Evolutionary conservation across 2,329 filamentous ascomycete species (phyloP).

Genomic region (Paracoccidioides brasiliensis): DNA sequence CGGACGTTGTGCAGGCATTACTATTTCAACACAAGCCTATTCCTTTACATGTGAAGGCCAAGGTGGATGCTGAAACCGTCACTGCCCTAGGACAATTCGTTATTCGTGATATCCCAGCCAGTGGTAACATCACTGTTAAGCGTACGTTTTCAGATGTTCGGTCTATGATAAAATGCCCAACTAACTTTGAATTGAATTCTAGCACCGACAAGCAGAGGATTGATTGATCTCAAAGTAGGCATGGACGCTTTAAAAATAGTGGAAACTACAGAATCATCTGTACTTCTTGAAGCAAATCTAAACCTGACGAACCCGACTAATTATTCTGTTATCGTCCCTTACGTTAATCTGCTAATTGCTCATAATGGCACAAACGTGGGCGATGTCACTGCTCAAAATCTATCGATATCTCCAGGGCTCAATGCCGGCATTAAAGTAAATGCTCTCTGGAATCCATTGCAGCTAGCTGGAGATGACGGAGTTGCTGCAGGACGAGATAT

Average conservation of each 20-base stretch:
- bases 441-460: constrained; percentile 61
- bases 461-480: constrained; percentile 48
- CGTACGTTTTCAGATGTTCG: constrained; percentile 50
- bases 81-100: constrained; percentile 72
- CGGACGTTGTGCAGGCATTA: constrained; percentile 65
- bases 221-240: constrained; percentile 45
- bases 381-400: constrained; percentile 53
- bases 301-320: constrained; percentile 85
- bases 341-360: constrained; percentile 60
- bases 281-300: constrained; percentile 57
- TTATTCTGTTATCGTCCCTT: constrained; percentile 74
- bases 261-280: constrained; percentile 56
- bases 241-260: constrained; percentile 59
- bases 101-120: constrained; percentile 67
- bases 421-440: constrained; percentile 58
- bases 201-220: constrained; percentile 47
- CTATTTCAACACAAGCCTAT: constrained; percentile 61
- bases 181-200: constrained; percentile 8
- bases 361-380: constrained; percentile 64
- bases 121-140: constrained; percentile 81
- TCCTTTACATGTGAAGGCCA: constrained; percentile 60
- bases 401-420: constrained; percentile 52
- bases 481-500: constrained; percentile 54
- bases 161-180: background rate
- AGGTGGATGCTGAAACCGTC: constrained; percentile 68